phyloP scores from a whole-genome alignment of 2,329 filamentous ascomycete genomes.

The Cytospora piceicola region DNA sequence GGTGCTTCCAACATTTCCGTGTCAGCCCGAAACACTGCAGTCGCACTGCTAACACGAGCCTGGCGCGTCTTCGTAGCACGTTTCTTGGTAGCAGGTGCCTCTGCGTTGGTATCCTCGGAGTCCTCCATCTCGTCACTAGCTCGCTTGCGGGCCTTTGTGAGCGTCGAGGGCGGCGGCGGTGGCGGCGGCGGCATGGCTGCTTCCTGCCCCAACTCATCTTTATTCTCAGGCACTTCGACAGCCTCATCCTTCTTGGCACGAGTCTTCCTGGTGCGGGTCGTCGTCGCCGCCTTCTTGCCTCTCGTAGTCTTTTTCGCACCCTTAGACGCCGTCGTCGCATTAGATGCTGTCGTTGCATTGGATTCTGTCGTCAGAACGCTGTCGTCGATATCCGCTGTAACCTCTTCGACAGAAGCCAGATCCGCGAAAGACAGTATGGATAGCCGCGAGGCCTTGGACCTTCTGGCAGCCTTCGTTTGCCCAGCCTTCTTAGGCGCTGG shows the following conservation, averaged over 20 bases:
- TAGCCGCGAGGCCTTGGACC: slow-evolving; percentile 71
- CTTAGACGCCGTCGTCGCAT: slow-evolving; percentile 50
- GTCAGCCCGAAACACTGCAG: slow-evolving; percentile 47
- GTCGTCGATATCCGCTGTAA: slow-evolving; percentile 57
- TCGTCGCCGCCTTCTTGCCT: slow-evolving; percentile 58
- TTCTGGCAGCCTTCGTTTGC: slow-evolving; percentile 57
- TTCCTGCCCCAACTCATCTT: slow-evolving; percentile 38
- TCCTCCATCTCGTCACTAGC: slow-evolving; percentile 63
- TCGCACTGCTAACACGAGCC: slow-evolving; percentile 51
- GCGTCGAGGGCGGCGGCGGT: slow-evolving; percentile 44
- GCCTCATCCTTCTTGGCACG: slow-evolving; percentile 59
- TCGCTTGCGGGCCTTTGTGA: slow-evolving; percentile 63
- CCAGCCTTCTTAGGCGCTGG: slow-evolving; percentile 59
- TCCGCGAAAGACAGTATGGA: slow-evolving; percentile 64
- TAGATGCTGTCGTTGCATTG: slow-evolving; percentile 64
- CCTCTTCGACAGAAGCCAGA: slow-evolving; percentile 51
- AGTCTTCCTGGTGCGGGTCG: slow-evolving; percentile 51
- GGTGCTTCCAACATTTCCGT: slow-evolving; percentile 45
- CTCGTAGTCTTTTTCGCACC: slow-evolving; percentile 55
- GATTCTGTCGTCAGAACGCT: slow-evolving; percentile 64
- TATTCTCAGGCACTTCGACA: slow-evolving; percentile 50
- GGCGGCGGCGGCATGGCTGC: slow-evolving; percentile 40
- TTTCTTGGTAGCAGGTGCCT: slow-evolving; percentile 62
- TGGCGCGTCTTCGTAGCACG: slow-evolving; percentile 56
- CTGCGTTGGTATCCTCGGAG: slow-evolving; percentile 45